Conservation (phyloP, 768 basidiomycete species). For the Agaricus blazei region DNA sequence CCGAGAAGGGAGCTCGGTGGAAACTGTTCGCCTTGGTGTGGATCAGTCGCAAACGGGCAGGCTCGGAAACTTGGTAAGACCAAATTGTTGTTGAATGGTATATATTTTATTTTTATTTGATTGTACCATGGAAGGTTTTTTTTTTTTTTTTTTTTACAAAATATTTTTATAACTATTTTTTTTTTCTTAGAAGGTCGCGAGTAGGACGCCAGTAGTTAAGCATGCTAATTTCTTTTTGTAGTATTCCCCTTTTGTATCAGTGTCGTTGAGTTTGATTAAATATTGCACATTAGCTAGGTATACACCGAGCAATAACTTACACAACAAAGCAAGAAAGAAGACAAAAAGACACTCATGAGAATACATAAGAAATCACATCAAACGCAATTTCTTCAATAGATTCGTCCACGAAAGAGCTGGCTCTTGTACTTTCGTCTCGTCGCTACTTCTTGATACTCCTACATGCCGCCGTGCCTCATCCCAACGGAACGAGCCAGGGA, state of each 20-base stretch:
- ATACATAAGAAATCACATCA: neutral
- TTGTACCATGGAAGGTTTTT: neutral
- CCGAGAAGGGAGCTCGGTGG: conserved; percentile 28
- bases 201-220: neutral
- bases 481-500: conserved; percentile 5
- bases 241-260: too few relatives aligned
- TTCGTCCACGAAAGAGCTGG: neutral
- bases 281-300: too few relatives aligned
- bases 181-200: neutral
- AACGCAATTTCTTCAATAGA: neutral
- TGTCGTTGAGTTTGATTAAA: too few relatives aligned
- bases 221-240: neutral
- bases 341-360: neutral
- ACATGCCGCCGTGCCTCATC: neutral
- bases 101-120: neutral
- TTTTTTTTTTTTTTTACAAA: neutral
- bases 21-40: conserved; percentile 27
- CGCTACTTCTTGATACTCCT: neutral
- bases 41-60: conserved; percentile 18
- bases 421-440: neutral
- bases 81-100: conserved; percentile 10
- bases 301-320: too few relatives aligned
- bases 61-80: neutral
- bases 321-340: too few relatives aligned
- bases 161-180: neutral